A percentile compares a stretch with the other conserved stretches of the same genome.
Evolutionary conservation across 2,329 filamentous ascomycete genomes (phyloP).

Genomic region (Colletotrichum sp.): DNA sequence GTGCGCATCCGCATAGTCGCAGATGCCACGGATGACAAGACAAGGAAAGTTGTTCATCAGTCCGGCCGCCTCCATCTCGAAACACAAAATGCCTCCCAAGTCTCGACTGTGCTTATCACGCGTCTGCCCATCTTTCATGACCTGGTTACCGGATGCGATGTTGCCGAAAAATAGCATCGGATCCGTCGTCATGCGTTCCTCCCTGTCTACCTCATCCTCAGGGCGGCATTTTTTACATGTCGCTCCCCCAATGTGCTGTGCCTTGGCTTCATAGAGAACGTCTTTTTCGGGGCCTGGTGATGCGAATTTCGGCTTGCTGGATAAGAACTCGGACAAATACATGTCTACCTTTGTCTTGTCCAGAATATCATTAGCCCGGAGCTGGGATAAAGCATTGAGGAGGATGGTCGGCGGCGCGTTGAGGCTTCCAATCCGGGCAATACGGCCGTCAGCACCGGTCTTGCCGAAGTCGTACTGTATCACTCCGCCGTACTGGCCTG

Average conservation of each 20-base stretch:
- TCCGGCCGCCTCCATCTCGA: slow-evolving; percentile 33
- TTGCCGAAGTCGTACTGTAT: slow-evolving; percentile 33
- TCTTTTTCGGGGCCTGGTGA: not conserved
- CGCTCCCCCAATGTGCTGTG: too few species aligned
- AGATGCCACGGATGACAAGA: slow-evolving; percentile 39
- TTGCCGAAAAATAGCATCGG: not conserved
- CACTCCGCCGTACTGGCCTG: slow-evolving; percentile 14
- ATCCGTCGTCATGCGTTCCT: too few species aligned
- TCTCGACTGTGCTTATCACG: not conserved
- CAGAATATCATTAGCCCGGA: not conserved
- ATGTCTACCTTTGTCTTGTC: not conserved
- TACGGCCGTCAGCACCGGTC: not conserved
- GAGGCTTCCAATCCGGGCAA: slow-evolving; percentile 18
- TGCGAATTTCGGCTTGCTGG: too few species aligned
- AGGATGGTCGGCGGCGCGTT: slow-evolving; percentile 23
- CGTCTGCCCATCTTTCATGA: slow-evolving; percentile 12
- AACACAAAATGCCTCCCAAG: slow-evolving; percentile 8
- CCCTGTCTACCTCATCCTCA: too few species aligned
- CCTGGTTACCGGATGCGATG: slow-evolving; percentile 17
- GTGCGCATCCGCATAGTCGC: slow-evolving; percentile 41
- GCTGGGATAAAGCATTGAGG: slow-evolving; percentile 1
- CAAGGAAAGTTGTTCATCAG: slow-evolving; percentile 30
- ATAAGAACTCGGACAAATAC: too few species aligned
- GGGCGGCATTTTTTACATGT: too few species aligned
- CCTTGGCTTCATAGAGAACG: not conserved